Base-by-base conservation (phyloP, 176 grass and related monocot species). In the Hyparrhenia diplandra region DNA sequence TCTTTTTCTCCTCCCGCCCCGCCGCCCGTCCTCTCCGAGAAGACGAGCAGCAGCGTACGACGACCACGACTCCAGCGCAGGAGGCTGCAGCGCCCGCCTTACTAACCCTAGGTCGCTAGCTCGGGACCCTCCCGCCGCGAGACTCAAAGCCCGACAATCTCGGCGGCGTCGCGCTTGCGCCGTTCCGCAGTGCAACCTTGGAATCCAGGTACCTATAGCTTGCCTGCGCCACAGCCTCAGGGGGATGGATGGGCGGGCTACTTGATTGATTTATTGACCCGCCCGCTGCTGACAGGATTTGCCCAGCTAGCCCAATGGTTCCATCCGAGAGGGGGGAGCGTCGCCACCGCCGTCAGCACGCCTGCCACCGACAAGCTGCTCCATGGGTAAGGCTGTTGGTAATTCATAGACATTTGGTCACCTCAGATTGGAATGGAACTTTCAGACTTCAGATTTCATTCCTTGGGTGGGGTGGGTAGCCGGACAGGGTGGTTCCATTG, bases 281-380 rank as follows among this genome's bases (percentile, higher is more conserved):
- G 8, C 39, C 61, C 37, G 59, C n/a, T n/a, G n/a, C n/a, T 42
- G 6, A 1, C 20, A 3, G 40, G 79, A 7, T n/a, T 70, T 54
- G 12, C 4, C 14, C 34, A 47, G n/a, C n/a, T n/a, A n/a, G n/a
- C n/a, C n/a, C n/a, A n/a, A 86, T 90, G 88, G 61, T 86, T 30
- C 73, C 79, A 3, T 45, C 73, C 6, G 83, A 81, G 32, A 37
- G 36, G n/a, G 36, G n/a, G 47, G 45, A 66, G 49, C 47, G 80
- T 72, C 35, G 80, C 86, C 65, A 39, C 73, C 24, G 40, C 76
- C 82, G 5, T 67, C 86, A 78, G 67, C 46, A 54, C 80, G 12
- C 21, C 64, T 29, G 28, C 78, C 7, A 73, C 78, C 17, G 88
- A 86, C 18, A 78, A 83, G 60, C 47, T 62, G 37, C 59, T 67